phyloP scores from a whole-genome alignment of 768 basidiomycete species.

The Candolleomyces aberdarensis region DNA sequence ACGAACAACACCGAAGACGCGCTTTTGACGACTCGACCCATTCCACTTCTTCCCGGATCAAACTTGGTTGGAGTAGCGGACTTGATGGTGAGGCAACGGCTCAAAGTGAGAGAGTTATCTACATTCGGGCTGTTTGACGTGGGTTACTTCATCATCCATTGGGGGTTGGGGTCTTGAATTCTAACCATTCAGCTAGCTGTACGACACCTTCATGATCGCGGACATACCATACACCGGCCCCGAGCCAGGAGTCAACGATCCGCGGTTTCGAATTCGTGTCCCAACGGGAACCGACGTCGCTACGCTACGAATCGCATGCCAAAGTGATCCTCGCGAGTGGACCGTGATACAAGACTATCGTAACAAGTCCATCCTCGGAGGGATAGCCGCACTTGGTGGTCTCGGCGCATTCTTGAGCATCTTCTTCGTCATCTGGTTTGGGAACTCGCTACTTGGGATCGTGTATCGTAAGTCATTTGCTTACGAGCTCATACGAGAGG shows the following conservation, averaged over 20 bases:
- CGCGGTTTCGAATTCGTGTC: too few relatives aligned
- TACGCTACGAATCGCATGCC: conserved; percentile 13
- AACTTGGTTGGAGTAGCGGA: conserved; percentile 12
- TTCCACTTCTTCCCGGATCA: conserved; percentile 14
- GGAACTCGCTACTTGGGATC: conserved; percentile 14
- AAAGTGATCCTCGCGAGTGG: conserved; percentile 11
- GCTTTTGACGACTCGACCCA: conserved; percentile 11
- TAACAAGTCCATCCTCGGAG: conserved; percentile 15
- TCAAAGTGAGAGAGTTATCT: conserved; percentile 7
- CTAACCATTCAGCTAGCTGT: conserved; percentile 4
- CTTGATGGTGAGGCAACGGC: conserved; percentile 4
- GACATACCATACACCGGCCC: conserved; percentile 7
- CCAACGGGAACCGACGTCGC: conserved; percentile 7
- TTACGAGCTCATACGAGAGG: neutral
- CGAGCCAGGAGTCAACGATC: conserved; percentile 6
- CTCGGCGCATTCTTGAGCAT: conserved; percentile 21
- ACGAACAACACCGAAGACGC: conserved; percentile 10
- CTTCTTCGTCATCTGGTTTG: conserved; percentile 18
- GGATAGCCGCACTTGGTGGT: conserved; percentile 21
- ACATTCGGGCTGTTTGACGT: conserved; percentile 16
- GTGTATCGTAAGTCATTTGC: conserved; percentile 14
- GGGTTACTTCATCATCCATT: neutral
- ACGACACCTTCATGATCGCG: conserved; percentile 11
- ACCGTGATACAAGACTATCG: conserved; percentile 15
- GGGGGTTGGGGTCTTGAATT: neutral